These are phyloP conservation scores for Cladosporium sphaerospermum DNA, from an alignment of 2,329 filamentous ascomycete genomes.

Conservation along the genomic window DNA sequence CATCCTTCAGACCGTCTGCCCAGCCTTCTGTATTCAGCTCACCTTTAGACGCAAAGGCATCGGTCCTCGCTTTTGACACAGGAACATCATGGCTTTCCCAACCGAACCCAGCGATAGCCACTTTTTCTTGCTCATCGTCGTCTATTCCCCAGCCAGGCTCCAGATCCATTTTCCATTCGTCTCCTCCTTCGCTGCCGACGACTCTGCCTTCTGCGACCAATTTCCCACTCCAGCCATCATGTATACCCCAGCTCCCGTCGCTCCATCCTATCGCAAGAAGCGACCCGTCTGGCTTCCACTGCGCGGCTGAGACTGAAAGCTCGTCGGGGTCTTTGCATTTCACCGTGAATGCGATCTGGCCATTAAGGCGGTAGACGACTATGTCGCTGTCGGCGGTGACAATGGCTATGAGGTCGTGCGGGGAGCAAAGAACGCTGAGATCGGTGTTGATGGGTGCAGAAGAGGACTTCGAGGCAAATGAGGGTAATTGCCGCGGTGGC, in stretches of 20 bases:
- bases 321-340: constrained; percentile 33
- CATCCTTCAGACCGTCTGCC: constrained; percentile 17
- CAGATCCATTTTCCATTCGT: constrained; percentile 20
- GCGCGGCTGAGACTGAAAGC: constrained; percentile 31
- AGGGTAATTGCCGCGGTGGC: not conserved
- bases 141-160: constrained; percentile 12
- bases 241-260: constrained; percentile 54
- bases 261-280: constrained; percentile 73
- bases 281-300: constrained; percentile 43
- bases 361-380: constrained; percentile 70
- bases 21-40: constrained; percentile 21
- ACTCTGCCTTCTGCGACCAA: constrained; percentile 11
- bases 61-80: not conserved
- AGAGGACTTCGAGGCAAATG: constrained; percentile 3
- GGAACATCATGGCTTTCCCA: constrained; percentile 16
- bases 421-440: constrained; percentile 70
- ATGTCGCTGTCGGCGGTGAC: constrained; percentile 63
- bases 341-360: constrained; percentile 59
- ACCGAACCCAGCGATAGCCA: constrained; percentile 15
- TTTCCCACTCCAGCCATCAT: constrained; percentile 32
- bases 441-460: constrained; percentile 44
- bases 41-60: constrained; percentile 1
- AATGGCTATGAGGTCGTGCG: constrained; percentile 74
- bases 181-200: constrained; percentile 2
- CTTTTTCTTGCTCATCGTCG: constrained; percentile 8